Conservation (phyloP, 352 stramenopile genomes). For the Pythium biforme region DNA sequence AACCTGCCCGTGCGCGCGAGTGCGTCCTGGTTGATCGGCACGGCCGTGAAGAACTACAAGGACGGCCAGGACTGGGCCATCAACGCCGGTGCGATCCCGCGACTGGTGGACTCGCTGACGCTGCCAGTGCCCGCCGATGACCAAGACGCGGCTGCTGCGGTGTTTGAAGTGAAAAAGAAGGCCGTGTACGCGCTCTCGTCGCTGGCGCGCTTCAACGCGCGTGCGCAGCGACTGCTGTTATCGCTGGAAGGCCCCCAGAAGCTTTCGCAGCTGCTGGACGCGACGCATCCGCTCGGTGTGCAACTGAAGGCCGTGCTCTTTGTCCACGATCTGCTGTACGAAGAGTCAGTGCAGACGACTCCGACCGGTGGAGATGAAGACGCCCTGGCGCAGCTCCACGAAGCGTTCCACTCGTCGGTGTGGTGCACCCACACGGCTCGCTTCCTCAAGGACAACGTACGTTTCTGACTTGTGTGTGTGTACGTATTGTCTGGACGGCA, state of each 20-base stretch:
- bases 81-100: constrained; percentile 66
- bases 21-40: constrained; percentile 73
- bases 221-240: constrained; percentile 65
- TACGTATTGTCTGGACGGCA: background rate
- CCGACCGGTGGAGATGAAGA: constrained; percentile 13
- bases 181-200: constrained; percentile 76
- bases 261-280: constrained; percentile 40
- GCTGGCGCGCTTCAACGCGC: constrained; percentile 62
- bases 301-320: constrained; percentile 76
- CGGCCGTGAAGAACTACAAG: constrained; percentile 80
- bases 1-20: constrained; percentile 55
- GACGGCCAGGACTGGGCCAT: constrained; percentile 83
- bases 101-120: constrained; percentile 54
- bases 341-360: constrained; percentile 24
- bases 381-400: constrained; percentile 47
- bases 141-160: constrained; percentile 8
- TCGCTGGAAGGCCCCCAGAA: constrained; percentile 27
- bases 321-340: constrained; percentile 63
- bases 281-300: constrained; percentile 40
- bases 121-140: constrained; percentile 28
- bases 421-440: constrained; percentile 58
- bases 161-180: constrained; percentile 84
- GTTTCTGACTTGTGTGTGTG: background rate
- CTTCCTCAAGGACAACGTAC: constrained; percentile 39
- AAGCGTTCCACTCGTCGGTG: constrained; percentile 39